Evolutionary conservation across 345 rosid genomes (phyloP), one percentile per base, ranked within the genome.

Genomic region (Brassica nigra): DNA sequence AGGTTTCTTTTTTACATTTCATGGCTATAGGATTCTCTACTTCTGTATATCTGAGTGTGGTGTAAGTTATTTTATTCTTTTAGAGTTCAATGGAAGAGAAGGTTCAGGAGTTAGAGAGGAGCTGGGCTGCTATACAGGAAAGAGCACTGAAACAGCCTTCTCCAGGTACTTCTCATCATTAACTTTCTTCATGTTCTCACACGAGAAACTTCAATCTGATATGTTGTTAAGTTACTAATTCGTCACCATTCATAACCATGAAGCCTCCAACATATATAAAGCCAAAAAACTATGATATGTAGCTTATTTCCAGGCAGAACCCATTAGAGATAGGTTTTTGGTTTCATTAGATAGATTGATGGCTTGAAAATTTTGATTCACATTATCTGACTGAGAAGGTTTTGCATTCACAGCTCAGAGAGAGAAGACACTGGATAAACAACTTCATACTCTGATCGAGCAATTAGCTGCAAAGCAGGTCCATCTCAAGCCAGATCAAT

Each of bases 401-500:
- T 70, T 70, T 64, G 23, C 68, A 30, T 65, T 70, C 76, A 78
- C 90, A 92, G 97, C 86, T 77, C 98, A 95, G 77, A 91, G 97
- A 84, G 98, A 92, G 84, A 92, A 95, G 88, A 86, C 85, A 80
- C 81, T 95, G 84, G 93, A 95, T 73, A 92, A 89, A 85, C 99
- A 92, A 80, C 95, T 92, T 70, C 98, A 92, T 63, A 88, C 91
- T 83, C 84, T 88, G 66, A 88, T 95, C 67, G 98, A 95, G 87
- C 99, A 95, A 87, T 86, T 91, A 77, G 98, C 89, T 65, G 87
- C 82, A 68, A 93, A 95, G 74, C 98, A 95, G 93, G 99, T 95
- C 52, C 47, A 57, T 73, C 16, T 57, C 73, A 63, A 57, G 47
- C 69, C 81, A 75, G 63, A 29, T 71, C 11, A 44, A 27, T 52